These are phyloP conservation scores for Ogataea parapolymorpha DNA, from an alignment of 805 yeast genomes.

Conservation along the genomic window DNA sequence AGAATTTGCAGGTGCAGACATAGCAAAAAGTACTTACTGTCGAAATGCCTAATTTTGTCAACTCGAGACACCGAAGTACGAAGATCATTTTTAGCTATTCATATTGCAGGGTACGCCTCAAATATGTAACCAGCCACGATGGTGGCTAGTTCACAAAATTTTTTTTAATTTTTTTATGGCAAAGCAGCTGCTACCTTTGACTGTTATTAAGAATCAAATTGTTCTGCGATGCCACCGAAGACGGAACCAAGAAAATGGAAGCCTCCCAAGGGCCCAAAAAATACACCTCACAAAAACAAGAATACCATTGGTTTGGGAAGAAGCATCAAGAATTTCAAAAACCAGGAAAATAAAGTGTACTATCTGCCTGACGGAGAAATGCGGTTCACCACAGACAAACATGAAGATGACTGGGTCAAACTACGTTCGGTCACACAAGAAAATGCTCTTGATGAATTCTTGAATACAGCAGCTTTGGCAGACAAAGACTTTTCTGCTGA, in stretches of 20 bases:
- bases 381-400: constrained; percentile 82
- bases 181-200: not conserved
- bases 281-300: constrained; percentile 77
- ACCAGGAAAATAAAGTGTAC: constrained; percentile 64
- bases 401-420: constrained; percentile 86
- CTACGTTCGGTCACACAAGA: constrained; percentile 94
- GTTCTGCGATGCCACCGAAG: constrained; percentile 37
- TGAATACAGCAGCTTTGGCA: constrained; percentile 92
- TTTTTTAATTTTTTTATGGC: not conserved
- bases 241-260: constrained; percentile 70
- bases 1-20: not conserved
- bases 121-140: not conserved
- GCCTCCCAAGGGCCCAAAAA: constrained; percentile 91
- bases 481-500: constrained; percentile 97
- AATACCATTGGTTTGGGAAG: constrained; percentile 85
- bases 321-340: constrained; percentile 70
- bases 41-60: not conserved
- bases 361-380: constrained; percentile 82
- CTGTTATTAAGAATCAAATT: not conserved
- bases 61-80: not conserved
- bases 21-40: not conserved
- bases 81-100: not conserved
- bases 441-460: constrained; percentile 87
- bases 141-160: constrained; percentile 6
- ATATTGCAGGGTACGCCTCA: constrained; percentile 6